Evolutionary conservation across 2,329 filamentous ascomycete species (phyloP).

Genomic region (Fusarium incarnatum): DNA sequence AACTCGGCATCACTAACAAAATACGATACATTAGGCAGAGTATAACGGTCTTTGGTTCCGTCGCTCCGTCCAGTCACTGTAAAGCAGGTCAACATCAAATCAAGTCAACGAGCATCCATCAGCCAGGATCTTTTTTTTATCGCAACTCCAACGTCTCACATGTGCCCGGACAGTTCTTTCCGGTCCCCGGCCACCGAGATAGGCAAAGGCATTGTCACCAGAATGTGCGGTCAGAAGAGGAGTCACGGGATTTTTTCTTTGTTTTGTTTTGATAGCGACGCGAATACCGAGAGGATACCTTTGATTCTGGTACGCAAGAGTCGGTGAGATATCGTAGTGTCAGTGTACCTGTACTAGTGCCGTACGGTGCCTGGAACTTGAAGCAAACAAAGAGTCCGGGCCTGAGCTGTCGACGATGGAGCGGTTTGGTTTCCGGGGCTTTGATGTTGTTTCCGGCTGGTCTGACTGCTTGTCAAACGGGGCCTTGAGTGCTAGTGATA

Average conservation of each 20-base stretch:
- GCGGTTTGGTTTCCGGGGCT: constrained; percentile 36
- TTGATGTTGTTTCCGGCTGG: constrained; percentile 38
- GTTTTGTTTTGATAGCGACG: not conserved
- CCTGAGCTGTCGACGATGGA: constrained; percentile 16
- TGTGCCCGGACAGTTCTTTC: constrained; percentile 32
- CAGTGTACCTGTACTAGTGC: constrained; percentile 18
- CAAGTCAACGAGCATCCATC: constrained; percentile 2
- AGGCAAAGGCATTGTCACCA: constrained; percentile 18
- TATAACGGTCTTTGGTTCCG: constrained; percentile 11
- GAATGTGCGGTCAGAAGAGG: constrained; percentile 43
- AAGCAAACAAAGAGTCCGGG: constrained; percentile 8
- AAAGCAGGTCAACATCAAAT: not conserved
- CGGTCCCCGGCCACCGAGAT: constrained; percentile 25
- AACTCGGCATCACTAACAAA: constrained; percentile 10
- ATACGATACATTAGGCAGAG: constrained; percentile 12
- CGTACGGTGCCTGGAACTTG: constrained; percentile 22
- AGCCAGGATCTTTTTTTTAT: constrained; percentile 17
- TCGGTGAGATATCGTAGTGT: constrained; percentile 27
- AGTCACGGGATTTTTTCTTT: constrained; percentile 25
- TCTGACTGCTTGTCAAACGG: constrained; percentile 22
- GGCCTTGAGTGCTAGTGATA: constrained; percentile 27
- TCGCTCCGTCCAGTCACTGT: constrained; percentile 7
- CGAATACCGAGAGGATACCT: constrained; percentile 33
- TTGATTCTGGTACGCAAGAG: constrained; percentile 13
- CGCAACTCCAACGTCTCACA: constrained; percentile 23